Conservation (phyloP, 257 asterid species). For the Coffea canephora region DNA sequence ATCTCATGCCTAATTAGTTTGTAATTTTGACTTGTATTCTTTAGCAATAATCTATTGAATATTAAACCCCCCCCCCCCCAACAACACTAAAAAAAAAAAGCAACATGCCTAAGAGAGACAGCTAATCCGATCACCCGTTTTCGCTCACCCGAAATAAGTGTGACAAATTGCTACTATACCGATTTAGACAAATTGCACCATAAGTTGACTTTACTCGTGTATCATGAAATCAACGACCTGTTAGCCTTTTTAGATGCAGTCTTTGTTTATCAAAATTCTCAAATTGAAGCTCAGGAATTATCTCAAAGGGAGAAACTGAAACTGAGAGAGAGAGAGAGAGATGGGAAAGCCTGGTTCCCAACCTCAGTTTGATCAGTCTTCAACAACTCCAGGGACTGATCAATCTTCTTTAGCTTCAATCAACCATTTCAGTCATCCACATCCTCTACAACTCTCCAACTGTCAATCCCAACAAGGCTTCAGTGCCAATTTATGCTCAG, state of each 20-base stretch:
- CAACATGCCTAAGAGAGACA: no score
- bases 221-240: background rate
- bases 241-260: background rate
- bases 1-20: no score
- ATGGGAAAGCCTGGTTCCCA: slow-evolving; percentile 23
- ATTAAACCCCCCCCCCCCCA: no score
- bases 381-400: background rate
- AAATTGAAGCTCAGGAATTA: background rate
- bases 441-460: slow-evolving; percentile 39
- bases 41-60: no score
- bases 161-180: background rate
- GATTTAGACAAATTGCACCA: background rate
- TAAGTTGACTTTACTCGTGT: background rate
- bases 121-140: background rate
- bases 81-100: no score
- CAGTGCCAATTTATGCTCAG: slow-evolving; percentile 30
- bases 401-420: slow-evolving; percentile 22
- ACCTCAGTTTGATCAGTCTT: background rate
- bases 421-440: slow-evolving; percentile 61
- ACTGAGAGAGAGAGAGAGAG: background rate
- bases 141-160: background rate
- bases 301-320: background rate
- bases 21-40: no score
- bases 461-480: slow-evolving; percentile 7
- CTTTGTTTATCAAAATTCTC: background rate